Evolutionary conservation across 768 basidiomycete species (phyloP), one percentile per base, ranked within the genome.

Genomic region (Auricularia cornea): DNA sequence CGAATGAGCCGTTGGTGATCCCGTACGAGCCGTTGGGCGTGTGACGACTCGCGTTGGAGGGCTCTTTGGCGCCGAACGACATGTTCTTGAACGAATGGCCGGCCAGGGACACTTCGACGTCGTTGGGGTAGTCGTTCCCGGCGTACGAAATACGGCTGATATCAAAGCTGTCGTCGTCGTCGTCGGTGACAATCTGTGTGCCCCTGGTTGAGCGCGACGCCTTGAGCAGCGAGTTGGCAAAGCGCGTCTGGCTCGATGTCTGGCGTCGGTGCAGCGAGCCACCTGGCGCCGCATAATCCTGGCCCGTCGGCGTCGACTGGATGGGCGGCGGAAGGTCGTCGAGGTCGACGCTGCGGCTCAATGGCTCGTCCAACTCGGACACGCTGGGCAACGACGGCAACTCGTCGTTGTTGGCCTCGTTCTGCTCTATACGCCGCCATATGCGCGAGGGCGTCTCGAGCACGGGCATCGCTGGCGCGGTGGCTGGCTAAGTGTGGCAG

Each of bases 361-460:
- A 26, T 60, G 64, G 52, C 68, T 88, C 84, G 32, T 92, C 89
- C 69, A 89, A 86, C 1, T 70, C 78, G 6, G 90, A 88, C 14
- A 92, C 73, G 3, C 89, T 90, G 2, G 91, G 91, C 2, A 94
- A 77, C 32, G 91, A 93, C 11, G 92, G 88, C 79, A 92, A 88
- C 66, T 91, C 89, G 66, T 78, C 74, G 64, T 85, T 83, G 41
- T 68, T 57, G 28, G 61, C 70, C 67, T 91, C 87, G n/a, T 82
- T 77, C 0, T 82, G 86, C 72, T 93, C 84, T 60, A 94, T 92
- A 56, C 92, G 83, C 31, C 91, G 82, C 88, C 87, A 90, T 70
- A 94, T 86, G 52, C 90, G 80, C 29, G 92, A 93, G 0, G 91
- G 91, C 18, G 91, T 94, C 74, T 94, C 91, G 10, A 78, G 68